Base-by-base conservation (phyloP, 2,329 filamentous ascomycete genomes). In the Talaromyces sp. region DNA sequence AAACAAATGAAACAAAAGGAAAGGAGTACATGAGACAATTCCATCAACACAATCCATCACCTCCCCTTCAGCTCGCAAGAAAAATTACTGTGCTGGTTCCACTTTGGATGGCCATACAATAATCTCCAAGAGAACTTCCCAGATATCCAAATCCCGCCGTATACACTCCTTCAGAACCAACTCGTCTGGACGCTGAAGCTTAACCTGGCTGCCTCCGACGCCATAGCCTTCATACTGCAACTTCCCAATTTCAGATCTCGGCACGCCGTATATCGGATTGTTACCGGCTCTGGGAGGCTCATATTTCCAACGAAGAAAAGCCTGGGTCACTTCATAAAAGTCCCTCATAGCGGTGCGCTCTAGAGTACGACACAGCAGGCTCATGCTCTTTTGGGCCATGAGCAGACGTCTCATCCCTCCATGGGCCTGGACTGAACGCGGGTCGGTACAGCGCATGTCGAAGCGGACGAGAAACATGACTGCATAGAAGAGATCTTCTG, bases 391-490 rank as follows among this genome's bases (percentile, higher is more conserved):
- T 66, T 89, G 86, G 14, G 83, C 85, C 49, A 90, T 72, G 60
- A 90, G 77, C 29, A 89, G 73, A 32, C 84, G 77, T 43, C 84
- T 75, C 56, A 89, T 74, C 31, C 77, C 77, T 50, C 78, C 78
- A 2, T 77, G 75, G 55, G 80, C 79, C 17, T 80, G 79, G 0
- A 82, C 84, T 55, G 80, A 80, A 26, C 84, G 70, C 0, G 89
- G 88, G 64, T 90, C 82, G 60, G 83, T 84, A 72, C 91, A 86
- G 58, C 81, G 80, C 83, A 92, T 85, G 68, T 85, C 81, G 17
- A 95, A 81, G 75, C 93, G 93, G 63, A 90, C 69, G 64, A 90
- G 77, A 76, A 93, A 87, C 62, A 87, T 73, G 51, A 86, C 83
- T 2, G 84, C 80, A 56, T 84, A 79, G 68, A 84, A 83, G 10